A percentile compares a stretch with the other conserved stretches of the same genome.
Evolutionary conservation across 371 early-diverging fungal genomes (phyloP).

Genomic region (Zychaea mexicana): DNA sequence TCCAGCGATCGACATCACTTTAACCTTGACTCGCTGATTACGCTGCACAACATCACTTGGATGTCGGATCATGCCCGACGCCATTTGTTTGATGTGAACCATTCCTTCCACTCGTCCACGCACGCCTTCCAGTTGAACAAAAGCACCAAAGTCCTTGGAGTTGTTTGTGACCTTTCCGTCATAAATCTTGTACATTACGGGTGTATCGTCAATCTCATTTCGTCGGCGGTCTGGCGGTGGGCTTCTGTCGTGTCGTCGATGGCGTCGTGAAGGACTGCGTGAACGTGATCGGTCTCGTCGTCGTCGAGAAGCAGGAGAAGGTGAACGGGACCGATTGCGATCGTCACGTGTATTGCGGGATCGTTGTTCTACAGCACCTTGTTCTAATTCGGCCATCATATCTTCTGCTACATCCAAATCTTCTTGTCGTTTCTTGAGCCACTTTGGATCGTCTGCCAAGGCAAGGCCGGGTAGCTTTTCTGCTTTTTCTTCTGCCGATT

Average conservation of each 20-base stretch:
- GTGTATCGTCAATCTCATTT: conserved; percentile 65
- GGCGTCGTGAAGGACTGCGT: conserved; percentile 20
- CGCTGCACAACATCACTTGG: conserved; percentile 81
- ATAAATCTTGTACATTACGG: conserved; percentile 91
- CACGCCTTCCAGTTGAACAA: conserved; percentile 85
- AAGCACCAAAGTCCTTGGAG: conserved; percentile 91
- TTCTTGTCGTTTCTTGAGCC: conserved; percentile 48
- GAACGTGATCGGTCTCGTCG: conserved; percentile 24
- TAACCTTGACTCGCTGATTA: conserved; percentile 85
- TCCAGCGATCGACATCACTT: conserved; percentile 89
- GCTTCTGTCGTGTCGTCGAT: conserved; percentile 36
- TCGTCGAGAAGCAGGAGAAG: conserved; percentile 21
- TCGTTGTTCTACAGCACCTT: conserved; percentile 27
- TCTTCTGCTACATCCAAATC: conserved; percentile 50
- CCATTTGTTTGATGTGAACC: conserved; percentile 83
- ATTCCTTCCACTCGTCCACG: conserved; percentile 74
- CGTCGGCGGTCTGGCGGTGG: conserved; percentile 30
- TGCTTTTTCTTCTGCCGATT: conserved; percentile 49
- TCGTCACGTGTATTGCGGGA: background rate
- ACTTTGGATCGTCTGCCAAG: conserved; percentile 62
- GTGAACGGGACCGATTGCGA: conserved; percentile 27
- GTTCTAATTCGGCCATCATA: conserved; percentile 64
- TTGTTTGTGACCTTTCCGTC: conserved; percentile 71
- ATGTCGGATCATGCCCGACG: conserved; percentile 72
- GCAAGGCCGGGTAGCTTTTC: conserved; percentile 86